Evolutionary conservation across 139 green algal genomes (phyloP), one percentile per base, ranked within the genome.

Genomic region (Parachlorella kessleri): DNA sequence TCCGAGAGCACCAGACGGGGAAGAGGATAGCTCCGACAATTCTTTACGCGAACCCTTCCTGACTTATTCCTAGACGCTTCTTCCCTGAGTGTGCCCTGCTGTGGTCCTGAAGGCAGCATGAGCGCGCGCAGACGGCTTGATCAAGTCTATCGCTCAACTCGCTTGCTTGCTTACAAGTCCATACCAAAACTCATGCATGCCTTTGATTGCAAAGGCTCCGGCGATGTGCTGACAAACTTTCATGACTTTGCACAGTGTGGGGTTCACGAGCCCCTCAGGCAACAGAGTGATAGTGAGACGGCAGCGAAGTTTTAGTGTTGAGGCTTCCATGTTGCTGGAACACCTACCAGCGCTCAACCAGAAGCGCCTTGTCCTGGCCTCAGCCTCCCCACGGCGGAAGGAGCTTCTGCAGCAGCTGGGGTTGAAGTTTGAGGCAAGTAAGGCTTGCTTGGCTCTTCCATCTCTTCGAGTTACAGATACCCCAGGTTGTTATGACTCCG

Each of bases 351-450:
- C 53, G 1, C 76, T 96, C 14, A 77, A 76, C 28, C 53, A 72
- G 8, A 86, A 89, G 41, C 75, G 82, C 9, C 84, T 97, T 4
- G 74, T 97, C 2, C 82, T 97, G 1, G 93, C 92, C 1, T 91
- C 81, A 4, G 87, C 81, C 0, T 92, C 84, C 14, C 92, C 92
- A 0, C 82, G 93, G 2, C 73, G 93, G 0, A 63, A 75, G 30
- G 88, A 97, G 72, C 85, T 97, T 39, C 78, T 97, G 3, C 36
- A 65, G 5, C 83, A 89, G 9, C 63, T 97, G 42, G 93, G 93
- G 14, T 37, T 96, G 0, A 90, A 90, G 35, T 88, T 93, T 65
- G 85, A 92, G 74, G 88, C 85, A 68, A 7, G 42, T 18, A 7
- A 37, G 21, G n/a, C n/a, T n/a, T 41, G 21, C 41, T 14, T 41